A percentile compares a stretch with the other conserved stretches of the same genome.
Evolutionary conservation across 371 early-diverging fungal genomes (phyloP).

Genomic region (Mortierella sp.): DNA sequence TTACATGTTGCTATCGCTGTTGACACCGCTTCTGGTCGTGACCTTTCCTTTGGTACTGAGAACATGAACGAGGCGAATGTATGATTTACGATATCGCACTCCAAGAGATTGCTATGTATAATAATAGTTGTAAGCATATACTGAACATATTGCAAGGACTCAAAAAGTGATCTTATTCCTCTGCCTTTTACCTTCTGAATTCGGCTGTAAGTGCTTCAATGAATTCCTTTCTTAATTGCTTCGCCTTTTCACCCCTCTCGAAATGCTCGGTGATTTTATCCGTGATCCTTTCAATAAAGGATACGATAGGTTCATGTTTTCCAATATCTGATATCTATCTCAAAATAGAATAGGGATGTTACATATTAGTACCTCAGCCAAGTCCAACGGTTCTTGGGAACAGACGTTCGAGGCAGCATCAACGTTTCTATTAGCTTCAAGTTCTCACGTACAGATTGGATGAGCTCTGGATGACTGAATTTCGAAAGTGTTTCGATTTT

Average conservation of each 20-base stretch:
- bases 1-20: constrained; percentile 45
- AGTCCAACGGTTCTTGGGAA: too few relatives aligned
- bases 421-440: neutral
- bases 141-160: neutral
- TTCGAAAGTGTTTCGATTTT: constrained; percentile 34
- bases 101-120: constrained; percentile 35
- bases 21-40: constrained; percentile 8
- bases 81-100: constrained; percentile 31
- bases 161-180: neutral
- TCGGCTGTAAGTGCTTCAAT: constrained; percentile 22
- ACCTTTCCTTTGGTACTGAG: constrained; percentile 13
- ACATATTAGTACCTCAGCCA: neutral
- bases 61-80: constrained; percentile 38
- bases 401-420: too few relatives aligned
- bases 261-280: constrained; percentile 23
- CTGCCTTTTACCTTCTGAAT: constrained; percentile 29
- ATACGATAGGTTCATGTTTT: constrained; percentile 30
- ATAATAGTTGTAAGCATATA: neutral
- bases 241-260: constrained; percentile 12
- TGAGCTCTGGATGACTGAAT: constrained; percentile 30
- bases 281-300: constrained; percentile 22
- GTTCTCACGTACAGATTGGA: constrained; percentile 26
- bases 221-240: constrained; percentile 28
- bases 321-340: constrained; percentile 33
- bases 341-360: neutral